A percentile compares a stretch with the other conserved stretches of the same genome.
phyloP scores from a whole-genome alignment of 345 rosid species.

The Bruguiera sexangula region DNA sequence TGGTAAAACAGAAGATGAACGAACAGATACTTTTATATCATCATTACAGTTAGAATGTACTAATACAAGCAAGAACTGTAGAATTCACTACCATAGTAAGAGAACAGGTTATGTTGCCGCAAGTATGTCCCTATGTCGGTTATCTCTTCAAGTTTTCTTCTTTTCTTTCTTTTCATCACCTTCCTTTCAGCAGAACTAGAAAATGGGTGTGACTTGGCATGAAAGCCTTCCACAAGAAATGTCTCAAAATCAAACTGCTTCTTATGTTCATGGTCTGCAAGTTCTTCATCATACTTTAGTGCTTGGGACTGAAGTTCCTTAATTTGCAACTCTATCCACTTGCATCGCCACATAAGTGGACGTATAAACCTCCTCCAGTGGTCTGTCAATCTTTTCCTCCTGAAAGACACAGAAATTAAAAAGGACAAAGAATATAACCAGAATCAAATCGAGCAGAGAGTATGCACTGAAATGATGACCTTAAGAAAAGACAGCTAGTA shows the following conservation, averaged over 20 bases:
- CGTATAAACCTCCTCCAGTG: slow-evolving; percentile 35
- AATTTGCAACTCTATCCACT: slow-evolving; percentile 33
- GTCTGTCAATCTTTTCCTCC: slow-evolving; percentile 33
- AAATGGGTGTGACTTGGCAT: slow-evolving; percentile 24
- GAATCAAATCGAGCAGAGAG: background rate
- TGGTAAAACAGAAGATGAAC: background rate
- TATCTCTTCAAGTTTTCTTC: slow-evolving; percentile 30
- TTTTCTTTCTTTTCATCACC: slow-evolving; percentile 28
- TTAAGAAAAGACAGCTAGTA: background rate
- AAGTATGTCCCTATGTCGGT: slow-evolving; percentile 18
- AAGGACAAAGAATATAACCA: background rate
- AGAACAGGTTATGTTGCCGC: slow-evolving; percentile 27
- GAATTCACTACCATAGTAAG: slow-evolving; percentile 27
- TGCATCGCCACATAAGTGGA: slow-evolving; percentile 37
- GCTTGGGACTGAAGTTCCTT: slow-evolving; percentile 29
- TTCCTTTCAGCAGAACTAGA: slow-evolving; percentile 16
- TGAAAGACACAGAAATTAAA: slow-evolving; percentile 2
- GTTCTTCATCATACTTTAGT: slow-evolving; percentile 23
- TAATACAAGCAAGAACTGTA: background rate
- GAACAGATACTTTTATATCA: background rate
- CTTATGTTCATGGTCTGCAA: slow-evolving; percentile 23
- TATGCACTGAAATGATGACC: background rate
- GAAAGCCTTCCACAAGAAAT: slow-evolving; percentile 16
- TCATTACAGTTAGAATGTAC: background rate
- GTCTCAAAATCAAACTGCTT: slow-evolving; percentile 21